A percentile compares a stretch with the other conserved stretches of the same genome.
These are phyloP conservation scores for Starmerella potacharoeniae DNA, from an alignment of 805 yeast species.

Conservation along the genomic window DNA sequence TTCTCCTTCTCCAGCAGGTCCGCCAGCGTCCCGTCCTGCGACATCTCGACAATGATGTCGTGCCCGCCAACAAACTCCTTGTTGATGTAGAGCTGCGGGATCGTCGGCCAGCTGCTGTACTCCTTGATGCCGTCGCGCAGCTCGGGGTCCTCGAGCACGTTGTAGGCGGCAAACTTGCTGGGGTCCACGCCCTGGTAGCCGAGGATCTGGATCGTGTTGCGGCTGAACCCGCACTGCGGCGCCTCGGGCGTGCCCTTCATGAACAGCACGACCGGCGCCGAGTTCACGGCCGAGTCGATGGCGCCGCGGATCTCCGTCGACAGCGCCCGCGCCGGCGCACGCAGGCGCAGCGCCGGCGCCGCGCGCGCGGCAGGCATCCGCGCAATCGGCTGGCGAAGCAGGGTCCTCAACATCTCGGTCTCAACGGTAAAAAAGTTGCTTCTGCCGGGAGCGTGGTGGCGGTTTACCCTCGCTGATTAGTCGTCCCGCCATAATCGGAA, in stretches of 20 bases:
- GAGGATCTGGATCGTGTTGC: slow-evolving; percentile 83
- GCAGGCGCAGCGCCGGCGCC: too few species aligned
- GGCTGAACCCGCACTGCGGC: slow-evolving; percentile 95
- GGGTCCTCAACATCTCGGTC: slow-evolving; percentile 8
- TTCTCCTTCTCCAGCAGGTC: slow-evolving; percentile 69
- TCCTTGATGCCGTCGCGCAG: slow-evolving; percentile 93
- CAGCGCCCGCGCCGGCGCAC: slow-evolving; percentile 31
- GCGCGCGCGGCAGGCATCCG: background rate
- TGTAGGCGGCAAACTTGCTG: slow-evolving; percentile 88
- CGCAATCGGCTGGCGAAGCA: slow-evolving; percentile 9
- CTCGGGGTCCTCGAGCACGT: slow-evolving; percentile 89
- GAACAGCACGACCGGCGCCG: slow-evolving; percentile 91
- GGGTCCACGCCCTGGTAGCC: slow-evolving; percentile 99
- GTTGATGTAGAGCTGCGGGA: slow-evolving; percentile 83
- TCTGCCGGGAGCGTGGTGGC: background rate
- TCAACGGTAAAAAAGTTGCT: background rate
- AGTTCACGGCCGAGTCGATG: slow-evolving; percentile 69
- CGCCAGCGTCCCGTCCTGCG: slow-evolving; percentile 71
- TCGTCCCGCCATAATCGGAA: background rate
- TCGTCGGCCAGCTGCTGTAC: slow-evolving; percentile 94
- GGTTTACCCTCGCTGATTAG: background rate
- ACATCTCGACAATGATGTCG: slow-evolving; percentile 87
- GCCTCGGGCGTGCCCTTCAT: slow-evolving; percentile 99
- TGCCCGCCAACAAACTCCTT: slow-evolving; percentile 96
- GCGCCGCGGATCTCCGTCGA: slow-evolving; percentile 74